phyloP scores from a whole-genome alignment of 768 basidiomycete species.

The Suillus alpinus region DNA sequence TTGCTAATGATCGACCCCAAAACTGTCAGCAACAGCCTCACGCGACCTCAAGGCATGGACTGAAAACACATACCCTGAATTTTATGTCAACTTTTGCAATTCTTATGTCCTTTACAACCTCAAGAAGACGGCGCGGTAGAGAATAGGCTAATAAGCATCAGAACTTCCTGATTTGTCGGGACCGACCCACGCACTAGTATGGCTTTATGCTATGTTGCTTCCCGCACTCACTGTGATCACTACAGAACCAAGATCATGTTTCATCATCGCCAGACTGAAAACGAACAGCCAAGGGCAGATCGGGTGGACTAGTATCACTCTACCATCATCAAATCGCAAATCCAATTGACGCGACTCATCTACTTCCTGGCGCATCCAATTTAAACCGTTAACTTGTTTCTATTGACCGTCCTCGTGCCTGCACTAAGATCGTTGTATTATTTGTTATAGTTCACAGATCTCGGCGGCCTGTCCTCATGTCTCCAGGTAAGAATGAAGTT shows the following conservation, averaged over 20 bases:
- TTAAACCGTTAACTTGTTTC: background rate
- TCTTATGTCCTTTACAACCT: conserved; percentile 7
- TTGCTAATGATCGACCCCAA: conserved; percentile 24
- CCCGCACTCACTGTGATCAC: background rate
- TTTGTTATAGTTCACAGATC: conserved; percentile 7
- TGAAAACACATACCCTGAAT: conserved; percentile 1
- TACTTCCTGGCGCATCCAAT: background rate
- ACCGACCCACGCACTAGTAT: background rate
- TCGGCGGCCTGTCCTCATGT: conserved; percentile 40
- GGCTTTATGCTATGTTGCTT: background rate
- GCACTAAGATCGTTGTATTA: background rate
- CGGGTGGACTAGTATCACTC: background rate
- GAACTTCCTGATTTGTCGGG: background rate
- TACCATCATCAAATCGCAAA: background rate
- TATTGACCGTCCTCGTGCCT: conserved; percentile 35
- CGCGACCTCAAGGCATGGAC: conserved; percentile 15
- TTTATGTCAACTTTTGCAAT: conserved; percentile 27
- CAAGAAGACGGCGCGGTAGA: background rate
- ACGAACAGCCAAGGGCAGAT: background rate
- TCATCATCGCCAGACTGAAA: background rate
- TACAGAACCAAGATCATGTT: background rate
- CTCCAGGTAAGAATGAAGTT: background rate
- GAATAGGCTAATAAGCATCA: conserved; percentile 1
- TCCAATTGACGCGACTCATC: background rate
- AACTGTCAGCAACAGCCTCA: conserved; percentile 29